phyloP scores from a whole-genome alignment of 225 moss, liverwort and hornwort genomes.

The Physcomitrellopsis africana region DNA sequence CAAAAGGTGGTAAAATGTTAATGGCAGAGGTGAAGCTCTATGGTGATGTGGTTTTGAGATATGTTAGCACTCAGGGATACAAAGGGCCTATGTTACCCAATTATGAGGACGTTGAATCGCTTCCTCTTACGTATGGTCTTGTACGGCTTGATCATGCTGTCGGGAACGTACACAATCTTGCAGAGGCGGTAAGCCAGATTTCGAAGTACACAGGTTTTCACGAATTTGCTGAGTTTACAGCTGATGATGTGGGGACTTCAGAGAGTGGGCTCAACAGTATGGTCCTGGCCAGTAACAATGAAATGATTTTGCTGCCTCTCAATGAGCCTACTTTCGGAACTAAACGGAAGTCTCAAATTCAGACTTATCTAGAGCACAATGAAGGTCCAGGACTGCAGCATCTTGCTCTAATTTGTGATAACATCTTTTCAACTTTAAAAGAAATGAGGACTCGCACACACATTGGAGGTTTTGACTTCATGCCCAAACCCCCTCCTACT shows the following conservation, averaged over 20 bases:
- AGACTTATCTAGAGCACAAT: constrained; percentile 87
- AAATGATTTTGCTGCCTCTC: constrained; percentile 77
- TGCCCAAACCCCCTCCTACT: constrained; percentile 80
- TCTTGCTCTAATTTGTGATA: constrained; percentile 79
- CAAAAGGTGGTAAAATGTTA: constrained; percentile 60
- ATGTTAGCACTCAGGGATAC: constrained; percentile 85
- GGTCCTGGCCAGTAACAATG: constrained; percentile 80
- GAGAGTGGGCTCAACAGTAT: constrained; percentile 82
- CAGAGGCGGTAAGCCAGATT: constrained; percentile 58
- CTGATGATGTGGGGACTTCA: constrained; percentile 67
- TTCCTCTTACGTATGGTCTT: constrained; percentile 82
- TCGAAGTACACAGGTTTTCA: constrained; percentile 78
- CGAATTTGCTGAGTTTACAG: constrained; percentile 73
- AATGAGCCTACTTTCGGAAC: constrained; percentile 81
- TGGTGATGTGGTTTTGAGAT: constrained; percentile 89
- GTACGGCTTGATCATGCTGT: constrained; percentile 79
- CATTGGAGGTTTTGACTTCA: constrained; percentile 90
- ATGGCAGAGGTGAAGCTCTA: constrained; percentile 82
- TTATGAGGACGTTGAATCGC: constrained; percentile 76
- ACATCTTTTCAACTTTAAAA: constrained; percentile 83
- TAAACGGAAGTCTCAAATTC: constrained; percentile 78
- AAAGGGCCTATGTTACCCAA: constrained; percentile 79
- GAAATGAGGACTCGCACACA: constrained; percentile 82
- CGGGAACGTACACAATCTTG: constrained; percentile 73
- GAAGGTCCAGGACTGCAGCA: constrained; percentile 91